Base-by-base conservation (phyloP, 164 flowering plant species). In the Vitis rotundifolia region DNA sequence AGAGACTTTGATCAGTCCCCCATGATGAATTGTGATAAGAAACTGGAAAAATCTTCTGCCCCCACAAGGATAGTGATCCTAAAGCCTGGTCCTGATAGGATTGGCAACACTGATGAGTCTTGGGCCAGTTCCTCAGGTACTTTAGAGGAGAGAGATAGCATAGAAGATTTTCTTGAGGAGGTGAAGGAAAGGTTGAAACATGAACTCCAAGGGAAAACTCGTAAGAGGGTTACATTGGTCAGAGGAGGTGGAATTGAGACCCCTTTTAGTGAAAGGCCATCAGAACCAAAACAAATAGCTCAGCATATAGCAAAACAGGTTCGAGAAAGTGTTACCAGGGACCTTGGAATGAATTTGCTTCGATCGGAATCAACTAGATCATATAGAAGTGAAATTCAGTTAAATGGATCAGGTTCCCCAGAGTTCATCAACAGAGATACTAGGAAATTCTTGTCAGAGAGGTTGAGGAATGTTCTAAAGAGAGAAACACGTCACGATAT, bases 101-200 rank as follows among this genome's bases (percentile, higher is more conserved):
- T 77, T 68, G 73, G 64, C 53, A 73, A 67, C 65, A 76, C 61
- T 64, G 89, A 86, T 51, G 89, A 87, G n/a, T 81, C 88, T 22
- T 83, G 87, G 82, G 66, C 80, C 54, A 78, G 84, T 67, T 82
- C 91, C 59, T 79, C 92, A 12, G 83, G 86, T 50, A 78, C 73
- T 49, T 71, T 77, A 29, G 89, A 78, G 71, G 90, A 84, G 22
- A 80, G 85, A 77, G 86, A 78, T 19, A 82, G 88, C 49, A 88
- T 94, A 49, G 92, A 92, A 77, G 85, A 86, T 79, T 88, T 94
- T 78, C 93, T 94, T 53, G 92, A 89, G 79, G 98, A 92, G 81
- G 97, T 94, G 66, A 92, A 86, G 75, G 93, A 88, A 66, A 82
- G 93, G 66, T 73, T 94, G 73, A 89, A 86, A 72, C 64, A 70